Base-by-base conservation (phyloP, 352 stramenopile genomes). In the Phytopythium oedochilum region DNA sequence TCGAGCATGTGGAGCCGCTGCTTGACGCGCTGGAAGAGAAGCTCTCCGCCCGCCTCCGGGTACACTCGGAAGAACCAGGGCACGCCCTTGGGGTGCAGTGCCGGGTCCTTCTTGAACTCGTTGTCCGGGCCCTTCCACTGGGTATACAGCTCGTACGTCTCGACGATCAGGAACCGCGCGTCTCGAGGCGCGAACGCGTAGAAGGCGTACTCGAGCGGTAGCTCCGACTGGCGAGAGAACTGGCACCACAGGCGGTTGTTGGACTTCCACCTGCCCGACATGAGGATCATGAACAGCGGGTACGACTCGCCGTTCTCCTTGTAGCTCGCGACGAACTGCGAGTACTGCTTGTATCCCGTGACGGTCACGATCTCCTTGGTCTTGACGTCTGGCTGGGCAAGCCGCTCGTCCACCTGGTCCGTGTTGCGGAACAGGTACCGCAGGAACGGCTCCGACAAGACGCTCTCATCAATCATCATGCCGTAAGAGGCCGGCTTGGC, bases 221-320 rank as follows among this genome's bases (percentile, higher is more conserved):
- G 56, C 53, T 89, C 72, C 9, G 76, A 71, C 29, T 76, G 71
- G 25, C 86, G 76, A 49, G 78, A 92, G 60, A 78, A 89, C 25
- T 71, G 78, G 63, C 81, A 92, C 81, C 81, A 92, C 12, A 89
- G 65, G 0, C 81, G 78, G 31, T 80, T 82, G 50, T 89, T 92
- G 61, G 73, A 79, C 32, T 67, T 49, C 32, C 85, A 79, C 3
- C 70, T 59, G 40, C 76, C 81, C 12, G 79, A 92, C 8, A 86
- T 57, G 59, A 90, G 86, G 57, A 81, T 87, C 53, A 92, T 73
- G 50, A 82, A 92, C 25, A 92, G 66, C 48, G 81, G 78, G 38
- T 79, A 86, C 40, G 60, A 32, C 20, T 44, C 55, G 31, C 32
- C 35, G 14, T 56, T 57, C 12, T 22, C 22, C 9, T 44, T 56